phyloP scores from a whole-genome alignment of 2,329 filamentous ascomycete genomes.

The Fusarium sp. region DNA sequence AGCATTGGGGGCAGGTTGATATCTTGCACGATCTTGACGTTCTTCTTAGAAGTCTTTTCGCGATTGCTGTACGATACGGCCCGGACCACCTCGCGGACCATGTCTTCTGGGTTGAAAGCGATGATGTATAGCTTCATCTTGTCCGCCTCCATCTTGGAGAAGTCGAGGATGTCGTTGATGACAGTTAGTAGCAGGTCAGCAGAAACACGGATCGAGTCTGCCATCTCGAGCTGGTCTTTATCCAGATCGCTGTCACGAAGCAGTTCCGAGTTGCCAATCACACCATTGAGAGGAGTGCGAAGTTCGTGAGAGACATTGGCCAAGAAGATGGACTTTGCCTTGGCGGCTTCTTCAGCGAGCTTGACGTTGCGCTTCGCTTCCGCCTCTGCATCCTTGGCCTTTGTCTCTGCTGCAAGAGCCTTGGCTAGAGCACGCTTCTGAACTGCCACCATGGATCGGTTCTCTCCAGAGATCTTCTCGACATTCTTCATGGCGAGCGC shows the following conservation, averaged over 20 bases:
- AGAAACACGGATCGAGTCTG: constrained; percentile 87
- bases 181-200: constrained; percentile 90
- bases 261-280: constrained; percentile 90
- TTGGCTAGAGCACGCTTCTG: constrained; percentile 80
- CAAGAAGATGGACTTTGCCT: constrained; percentile 84
- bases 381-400: constrained; percentile 81
- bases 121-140: constrained; percentile 85
- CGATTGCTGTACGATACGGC: constrained; percentile 75
- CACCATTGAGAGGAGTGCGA: constrained; percentile 85
- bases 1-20: constrained; percentile 81
- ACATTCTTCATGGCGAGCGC: constrained; percentile 76
- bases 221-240: constrained; percentile 84
- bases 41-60: constrained; percentile 71
- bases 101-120: constrained; percentile 75
- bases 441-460: constrained; percentile 80
- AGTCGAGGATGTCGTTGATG: constrained; percentile 96
- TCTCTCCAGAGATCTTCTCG: constrained; percentile 82
- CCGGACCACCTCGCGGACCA: constrained; percentile 74
- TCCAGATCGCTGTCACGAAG: constrained; percentile 81
- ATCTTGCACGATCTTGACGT: constrained; percentile 75
- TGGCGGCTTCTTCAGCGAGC: constrained; percentile 84
- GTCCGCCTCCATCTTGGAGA: constrained; percentile 92
- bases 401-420: constrained; percentile 78
- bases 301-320: constrained; percentile 86
- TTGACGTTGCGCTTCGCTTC: constrained; percentile 84